Evolutionary conservation across 2,329 filamentous ascomycete species (phyloP).

Genomic region (Ophiognomonia clavigignenti-juglandacearum): DNA sequence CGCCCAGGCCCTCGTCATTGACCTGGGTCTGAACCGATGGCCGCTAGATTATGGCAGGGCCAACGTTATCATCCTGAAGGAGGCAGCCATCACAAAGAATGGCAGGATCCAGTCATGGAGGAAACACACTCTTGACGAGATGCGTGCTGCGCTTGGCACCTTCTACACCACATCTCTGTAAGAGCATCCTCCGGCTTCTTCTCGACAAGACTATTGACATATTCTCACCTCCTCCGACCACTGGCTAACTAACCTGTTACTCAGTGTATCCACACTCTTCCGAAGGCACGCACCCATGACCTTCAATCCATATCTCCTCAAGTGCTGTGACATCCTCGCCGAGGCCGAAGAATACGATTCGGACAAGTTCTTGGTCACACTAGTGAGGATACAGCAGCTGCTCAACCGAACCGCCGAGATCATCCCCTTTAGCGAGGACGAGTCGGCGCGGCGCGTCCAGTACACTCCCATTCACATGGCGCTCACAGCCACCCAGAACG

Average conservation of each 20-base stretch:
- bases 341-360: conserved; percentile 25
- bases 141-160: conserved; percentile 34
- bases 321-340: conserved; percentile 28
- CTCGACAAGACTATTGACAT: too few relatives aligned
- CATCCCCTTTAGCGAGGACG: conserved; percentile 20
- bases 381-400: conserved; percentile 30
- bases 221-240: neutral
- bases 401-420: conserved; percentile 25
- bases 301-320: conserved; percentile 28
- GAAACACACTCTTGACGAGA: conserved; percentile 29
- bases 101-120: conserved; percentile 13
- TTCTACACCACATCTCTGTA: conserved; percentile 34
- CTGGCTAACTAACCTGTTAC: neutral
- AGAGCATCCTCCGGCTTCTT: neutral
- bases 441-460: conserved; percentile 13
- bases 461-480: conserved; percentile 27
- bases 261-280: conserved; percentile 26
- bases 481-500: conserved; percentile 27
- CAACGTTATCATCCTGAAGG: conserved; percentile 27
- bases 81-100: conserved; percentile 24
- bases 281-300: conserved; percentile 26
- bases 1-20: conserved; percentile 31
- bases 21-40: conserved; percentile 31
- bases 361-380: conserved; percentile 27
- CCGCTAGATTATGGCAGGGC: conserved; percentile 19